Base-by-base conservation (phyloP, 2,329 filamentous ascomycete genomes). In the Penicillium carneum region DNA sequence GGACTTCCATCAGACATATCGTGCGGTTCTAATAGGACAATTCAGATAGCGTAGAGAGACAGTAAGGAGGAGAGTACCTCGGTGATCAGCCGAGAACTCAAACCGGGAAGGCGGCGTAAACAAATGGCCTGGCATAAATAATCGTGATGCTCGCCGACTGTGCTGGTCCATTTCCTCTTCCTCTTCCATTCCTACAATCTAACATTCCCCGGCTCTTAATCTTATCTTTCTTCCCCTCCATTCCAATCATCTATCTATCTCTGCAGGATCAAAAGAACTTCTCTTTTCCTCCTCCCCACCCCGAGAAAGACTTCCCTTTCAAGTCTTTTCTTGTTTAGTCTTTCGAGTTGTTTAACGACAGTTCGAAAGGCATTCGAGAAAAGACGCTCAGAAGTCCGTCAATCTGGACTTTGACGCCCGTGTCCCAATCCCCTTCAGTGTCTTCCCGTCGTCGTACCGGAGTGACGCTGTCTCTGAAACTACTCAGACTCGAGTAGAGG, bases 401-500 rank as follows among this genome's bases (percentile, higher is more conserved):
- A 97, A 92, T 86, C 93, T 97, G 93, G 93, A 97, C 92, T 97
- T 96, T 95, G 93, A 97, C 91, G 93, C 93, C 84, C 91, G 93
- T 84, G 91, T 97, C 84, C 92, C 94, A 87, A 95, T 98, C 84
- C 94, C 94, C 85, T 96, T 97, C 89, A 97, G 93, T 91, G 91
- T 97, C 90, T 97, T 98, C 89, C 94, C 94, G 86, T 97, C 93
- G 83, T 92, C 93, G 84, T 98, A 97, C 88, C 88, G 90, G 83
- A 89, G 86, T 86, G 86, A 88, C 84, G 84, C 85, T 83, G 84
- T 85, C 81, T 84, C 83, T 77, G 82, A 86, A 79, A 83, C 84
- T 81, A 88, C 88, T 82, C 83, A 87, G 74, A 88, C 88, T 78
- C 88, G 93, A 88, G 89, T 94, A 88, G 92, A 97, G 88, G 88